Conservation (phyloP, 2,329 filamentous ascomycete species). For the Leptographium lundbergii region DNA sequence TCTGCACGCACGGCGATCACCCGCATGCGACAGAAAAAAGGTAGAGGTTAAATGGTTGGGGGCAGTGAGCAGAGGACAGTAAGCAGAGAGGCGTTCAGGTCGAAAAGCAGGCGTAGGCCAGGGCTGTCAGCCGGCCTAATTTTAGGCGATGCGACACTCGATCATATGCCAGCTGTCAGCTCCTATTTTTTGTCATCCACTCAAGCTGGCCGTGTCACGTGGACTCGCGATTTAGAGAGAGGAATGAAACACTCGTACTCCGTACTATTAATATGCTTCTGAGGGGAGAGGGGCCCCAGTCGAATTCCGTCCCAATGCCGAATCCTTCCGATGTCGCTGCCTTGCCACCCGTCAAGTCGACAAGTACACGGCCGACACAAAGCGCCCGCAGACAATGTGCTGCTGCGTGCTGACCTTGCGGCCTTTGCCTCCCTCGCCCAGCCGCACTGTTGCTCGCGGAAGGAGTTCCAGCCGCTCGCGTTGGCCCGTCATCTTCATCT, state of each 20-base stretch:
- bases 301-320: neutral
- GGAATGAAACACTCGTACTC: no score
- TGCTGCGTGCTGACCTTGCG: conserved; percentile 70
- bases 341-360: conserved; percentile 6
- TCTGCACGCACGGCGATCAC: neutral
- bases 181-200: no score
- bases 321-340: neutral
- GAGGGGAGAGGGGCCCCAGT: neutral
- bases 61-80: neutral
- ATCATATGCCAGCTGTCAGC: neutral
- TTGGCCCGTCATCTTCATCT: conserved; percentile 25
- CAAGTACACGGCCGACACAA: conserved; percentile 75
- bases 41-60: neutral
- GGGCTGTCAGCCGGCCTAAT: neutral
- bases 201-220: no score
- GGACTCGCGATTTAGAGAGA: no score
- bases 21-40: neutral
- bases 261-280: neutral
- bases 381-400: conserved; percentile 73
- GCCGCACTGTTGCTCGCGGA: conserved; percentile 55
- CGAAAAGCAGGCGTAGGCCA: no score
- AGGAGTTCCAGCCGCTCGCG: conserved; percentile 65
- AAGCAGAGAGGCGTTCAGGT: neutral
- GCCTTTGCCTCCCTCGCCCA: conserved; percentile 47
- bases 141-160: neutral